These are phyloP conservation scores for Lithohypha guttulata DNA, from an alignment of 2,329 filamentous ascomycete genomes.

Conservation along the genomic window DNA sequence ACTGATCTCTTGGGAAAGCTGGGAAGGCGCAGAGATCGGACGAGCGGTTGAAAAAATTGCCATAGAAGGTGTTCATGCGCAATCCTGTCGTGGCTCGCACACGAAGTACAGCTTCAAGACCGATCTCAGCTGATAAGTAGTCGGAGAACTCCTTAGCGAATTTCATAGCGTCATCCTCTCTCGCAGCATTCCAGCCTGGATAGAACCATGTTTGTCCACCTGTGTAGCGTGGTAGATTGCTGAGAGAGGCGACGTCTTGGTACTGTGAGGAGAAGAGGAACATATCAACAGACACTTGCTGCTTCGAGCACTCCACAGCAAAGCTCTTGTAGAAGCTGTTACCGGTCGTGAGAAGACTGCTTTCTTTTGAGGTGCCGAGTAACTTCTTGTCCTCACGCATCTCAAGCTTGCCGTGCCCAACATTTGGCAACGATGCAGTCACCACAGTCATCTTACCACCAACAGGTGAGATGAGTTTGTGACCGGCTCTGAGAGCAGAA, in stretches of 20 bases:
- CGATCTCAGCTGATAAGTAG: constrained; percentile 92
- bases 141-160: constrained; percentile 96
- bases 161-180: constrained; percentile 92
- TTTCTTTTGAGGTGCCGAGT: constrained; percentile 87
- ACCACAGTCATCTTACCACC: constrained; percentile 92
- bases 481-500: constrained; percentile 79
- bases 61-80: constrained; percentile 96
- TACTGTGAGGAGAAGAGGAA: constrained; percentile 94
- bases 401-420: constrained; percentile 80
- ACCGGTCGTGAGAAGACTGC: constrained; percentile 71
- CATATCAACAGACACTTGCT: constrained; percentile 97
- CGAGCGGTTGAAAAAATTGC: constrained; percentile 98
- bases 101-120: constrained; percentile 86
- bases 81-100: constrained; percentile 90
- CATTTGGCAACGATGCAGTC: constrained; percentile 77
- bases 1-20: constrained; percentile 92
- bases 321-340: constrained; percentile 99
- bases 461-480: constrained; percentile 88
- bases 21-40: constrained; percentile 97
- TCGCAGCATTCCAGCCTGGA: constrained; percentile 89
- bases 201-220: constrained; percentile 98
- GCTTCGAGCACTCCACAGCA: constrained; percentile 96
- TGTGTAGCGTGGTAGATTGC: constrained; percentile 90
- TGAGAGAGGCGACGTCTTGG: constrained; percentile 92
- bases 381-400: constrained; percentile 95